phyloP scores from a whole-genome alignment of 495 filamentous ascomycete species.

The Sphaerosporella brunnea region DNA sequence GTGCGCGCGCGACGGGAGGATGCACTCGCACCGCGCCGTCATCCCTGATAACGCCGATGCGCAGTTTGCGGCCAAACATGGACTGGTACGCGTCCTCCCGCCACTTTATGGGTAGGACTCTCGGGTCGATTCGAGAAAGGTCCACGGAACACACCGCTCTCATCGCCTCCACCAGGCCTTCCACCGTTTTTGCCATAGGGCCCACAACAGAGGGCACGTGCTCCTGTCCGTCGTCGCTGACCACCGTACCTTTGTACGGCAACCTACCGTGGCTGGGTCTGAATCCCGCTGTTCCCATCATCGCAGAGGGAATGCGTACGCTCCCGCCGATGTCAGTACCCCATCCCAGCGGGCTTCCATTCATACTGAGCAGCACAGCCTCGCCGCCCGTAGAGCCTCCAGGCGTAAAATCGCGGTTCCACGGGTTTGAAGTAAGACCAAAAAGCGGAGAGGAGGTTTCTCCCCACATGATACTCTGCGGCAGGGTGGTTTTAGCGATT shows the following conservation, averaged over 20 bases:
- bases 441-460: slow-evolving; percentile 40
- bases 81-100: too few species aligned
- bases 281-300: slow-evolving; percentile 44
- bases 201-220: slow-evolving; percentile 37
- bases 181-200: slow-evolving; percentile 30
- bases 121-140: slow-evolving; percentile 33
- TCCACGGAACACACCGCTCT: slow-evolving; percentile 29
- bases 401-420: slow-evolving; percentile 31
- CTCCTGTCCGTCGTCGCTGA: slow-evolving; percentile 37
- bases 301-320: slow-evolving; percentile 47
- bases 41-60: too few species aligned
- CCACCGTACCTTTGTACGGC: slow-evolving; percentile 33
- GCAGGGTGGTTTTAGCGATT: slow-evolving; percentile 28
- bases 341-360: slow-evolving; percentile 39
- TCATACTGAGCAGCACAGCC: slow-evolving; percentile 38
- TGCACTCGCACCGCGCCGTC: too few species aligned
- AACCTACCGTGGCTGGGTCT: slow-evolving; percentile 33
- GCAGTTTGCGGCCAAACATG: too few species aligned
- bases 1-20: too few species aligned
- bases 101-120: too few species aligned
- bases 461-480: slow-evolving; percentile 31
- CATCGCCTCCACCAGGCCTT: slow-evolving; percentile 30
- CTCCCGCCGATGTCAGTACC: slow-evolving; percentile 59
- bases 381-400: slow-evolving; percentile 51
- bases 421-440: slow-evolving; percentile 36